These are phyloP conservation scores for Fusarium annulatum DNA, from an alignment of 2,329 filamentous ascomycete genomes.

Conservation along the genomic window DNA sequence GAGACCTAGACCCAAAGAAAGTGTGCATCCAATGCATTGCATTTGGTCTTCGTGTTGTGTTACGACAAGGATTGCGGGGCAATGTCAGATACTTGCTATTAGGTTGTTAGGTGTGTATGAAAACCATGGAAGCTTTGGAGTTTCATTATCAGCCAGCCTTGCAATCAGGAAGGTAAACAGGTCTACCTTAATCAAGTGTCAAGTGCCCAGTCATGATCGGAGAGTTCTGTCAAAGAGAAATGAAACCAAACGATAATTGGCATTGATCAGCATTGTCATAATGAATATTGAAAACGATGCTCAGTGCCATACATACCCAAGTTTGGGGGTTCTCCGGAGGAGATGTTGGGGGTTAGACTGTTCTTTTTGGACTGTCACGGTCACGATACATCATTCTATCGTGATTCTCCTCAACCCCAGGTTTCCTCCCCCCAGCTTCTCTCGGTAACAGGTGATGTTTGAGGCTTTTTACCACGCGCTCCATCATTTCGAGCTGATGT, in stretches of 20 bases:
- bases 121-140: not conserved
- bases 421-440: conserved; percentile 8
- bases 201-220: conserved; percentile 12
- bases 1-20: not conserved
- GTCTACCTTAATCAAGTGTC: not conserved
- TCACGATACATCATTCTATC: conserved; percentile 26
- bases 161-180: conserved; percentile 27
- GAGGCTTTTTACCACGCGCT: conserved; percentile 7
- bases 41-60: not conserved
- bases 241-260: conserved; percentile 9
- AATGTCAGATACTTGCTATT: not conserved
- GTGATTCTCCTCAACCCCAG: conserved; percentile 22
- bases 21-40: not conserved
- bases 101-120: not conserved
- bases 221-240: conserved; percentile 14
- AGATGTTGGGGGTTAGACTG: conserved; percentile 13
- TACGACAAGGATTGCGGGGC: conserved; percentile 14
- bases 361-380: not conserved
- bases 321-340: conserved; percentile 10
- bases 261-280: conserved; percentile 28
- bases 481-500: conserved; percentile 8
- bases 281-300: not conserved
- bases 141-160: not conserved
- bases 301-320: not conserved
- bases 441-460: conserved; percentile 17